A percentile compares a stretch with the other conserved stretches of the same genome.
These are phyloP conservation scores for Solanum tarapatanum DNA, from an alignment of 257 asterid genomes.

Conservation along the genomic window DNA sequence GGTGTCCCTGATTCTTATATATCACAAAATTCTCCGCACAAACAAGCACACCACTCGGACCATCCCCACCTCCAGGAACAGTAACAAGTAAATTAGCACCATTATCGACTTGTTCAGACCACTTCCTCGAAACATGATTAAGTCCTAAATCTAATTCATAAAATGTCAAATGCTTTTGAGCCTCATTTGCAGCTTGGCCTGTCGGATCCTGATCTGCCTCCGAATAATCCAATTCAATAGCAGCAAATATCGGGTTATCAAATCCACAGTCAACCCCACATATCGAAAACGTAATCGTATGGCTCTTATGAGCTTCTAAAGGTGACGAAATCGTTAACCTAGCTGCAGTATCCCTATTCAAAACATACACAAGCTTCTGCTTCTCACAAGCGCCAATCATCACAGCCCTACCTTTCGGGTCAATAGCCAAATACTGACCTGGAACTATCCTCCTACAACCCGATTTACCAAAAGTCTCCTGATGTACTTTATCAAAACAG, in stretches of 20 bases:
- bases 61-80: constrained; percentile 99
- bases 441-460: constrained; percentile 97
- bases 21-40: constrained; percentile 96
- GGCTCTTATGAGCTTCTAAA: constrained; percentile 95
- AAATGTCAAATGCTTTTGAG: constrained; percentile 85
- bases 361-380: constrained; percentile 95
- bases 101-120: constrained; percentile 94
- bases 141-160: constrained; percentile 95
- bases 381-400: constrained; percentile 97
- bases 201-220: constrained; percentile 99
- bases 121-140: constrained; percentile 94
- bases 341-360: constrained; percentile 95
- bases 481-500: constrained; percentile 76
- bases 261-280: constrained; percentile 90
- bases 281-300: constrained; percentile 65
- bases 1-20: constrained; percentile 94
- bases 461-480: constrained; percentile 92
- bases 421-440: constrained; percentile 86
- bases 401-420: constrained; percentile 98
- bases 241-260: constrained; percentile 94
- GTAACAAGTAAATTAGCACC: constrained; percentile 97
- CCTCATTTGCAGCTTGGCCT: constrained; percentile 86
- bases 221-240: constrained; percentile 85
- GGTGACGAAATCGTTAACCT: constrained; percentile 93
- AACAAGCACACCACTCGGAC: constrained; percentile 98